Evolutionary conservation across 202 grass and related monocot species (phyloP).

Genomic region (Schoenoplectus tabernaemontani): DNA sequence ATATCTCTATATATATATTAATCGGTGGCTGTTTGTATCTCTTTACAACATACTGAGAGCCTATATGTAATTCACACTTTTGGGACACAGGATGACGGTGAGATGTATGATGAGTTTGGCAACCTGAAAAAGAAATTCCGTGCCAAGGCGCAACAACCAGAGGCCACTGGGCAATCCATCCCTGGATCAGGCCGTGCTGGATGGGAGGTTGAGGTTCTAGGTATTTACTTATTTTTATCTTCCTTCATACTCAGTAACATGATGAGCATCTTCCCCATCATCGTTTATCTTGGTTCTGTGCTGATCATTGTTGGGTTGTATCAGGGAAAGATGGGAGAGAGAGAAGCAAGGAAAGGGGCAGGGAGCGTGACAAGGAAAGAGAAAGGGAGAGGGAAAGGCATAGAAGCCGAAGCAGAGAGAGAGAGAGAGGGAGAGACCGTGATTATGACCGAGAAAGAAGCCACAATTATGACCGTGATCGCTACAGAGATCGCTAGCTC

Average conservation of each 20-base stretch:
- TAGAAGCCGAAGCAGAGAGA: constrained; percentile 36
- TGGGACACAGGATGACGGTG: constrained; percentile 70
- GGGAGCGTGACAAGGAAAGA: constrained; percentile 34
- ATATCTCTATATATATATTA: background rate
- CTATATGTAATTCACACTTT: constrained; percentile 1
- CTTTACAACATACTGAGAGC: background rate
- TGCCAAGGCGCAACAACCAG: constrained; percentile 59
- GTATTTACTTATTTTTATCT: constrained; percentile 27
- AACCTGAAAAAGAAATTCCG: constrained; percentile 99
- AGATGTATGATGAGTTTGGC: constrained; percentile 99
- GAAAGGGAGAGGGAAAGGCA: constrained; percentile 32
- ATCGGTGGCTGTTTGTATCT: background rate
- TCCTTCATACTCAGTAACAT: background rate
- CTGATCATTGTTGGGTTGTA: background rate
- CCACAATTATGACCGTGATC: constrained; percentile 29
- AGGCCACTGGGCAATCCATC: constrained; percentile 30
- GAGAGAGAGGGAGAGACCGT: constrained; percentile 28
- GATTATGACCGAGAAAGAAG: constrained; percentile 36
- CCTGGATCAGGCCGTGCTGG: constrained; percentile 70
- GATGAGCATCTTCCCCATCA: background rate
- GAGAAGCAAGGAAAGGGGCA: constrained; percentile 29
- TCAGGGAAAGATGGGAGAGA: constrained; percentile 42
- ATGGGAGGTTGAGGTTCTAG: constrained; percentile 63
- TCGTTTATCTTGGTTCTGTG: background rate
- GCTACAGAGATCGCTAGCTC: constrained; percentile 27